A percentile compares a stretch with the other conserved stretches of the same genome.
Evolutionary conservation across 345 rosid species (phyloP).

Genomic region (Pugionium cornutum): DNA sequence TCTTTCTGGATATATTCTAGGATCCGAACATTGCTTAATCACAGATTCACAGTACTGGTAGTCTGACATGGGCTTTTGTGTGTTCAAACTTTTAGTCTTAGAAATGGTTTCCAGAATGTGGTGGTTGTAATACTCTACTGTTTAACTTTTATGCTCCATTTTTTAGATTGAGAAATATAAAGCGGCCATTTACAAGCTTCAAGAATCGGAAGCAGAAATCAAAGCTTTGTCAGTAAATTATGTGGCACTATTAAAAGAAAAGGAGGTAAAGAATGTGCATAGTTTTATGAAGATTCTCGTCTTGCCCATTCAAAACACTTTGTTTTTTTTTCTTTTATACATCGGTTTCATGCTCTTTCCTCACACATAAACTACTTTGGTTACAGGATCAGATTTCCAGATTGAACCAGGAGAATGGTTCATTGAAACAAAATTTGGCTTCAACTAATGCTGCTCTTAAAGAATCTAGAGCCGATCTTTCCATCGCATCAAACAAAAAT

Average conservation of each 20-base stretch:
- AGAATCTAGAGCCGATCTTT: constrained; percentile 52
- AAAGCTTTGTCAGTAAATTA: constrained; percentile 90
- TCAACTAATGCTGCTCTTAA: constrained; percentile 55
- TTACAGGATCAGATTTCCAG: constrained; percentile 72
- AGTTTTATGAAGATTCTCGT: background rate
- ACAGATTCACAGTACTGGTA: background rate
- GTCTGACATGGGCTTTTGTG: constrained; percentile 10
- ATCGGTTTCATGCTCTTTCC: constrained; percentile 13
- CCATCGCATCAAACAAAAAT: constrained; percentile 48
- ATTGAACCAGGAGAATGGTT: constrained; percentile 82
- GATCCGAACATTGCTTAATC: background rate
- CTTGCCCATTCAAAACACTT: background rate
- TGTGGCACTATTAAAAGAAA: constrained; percentile 86
- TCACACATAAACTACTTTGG: constrained; percentile 14
- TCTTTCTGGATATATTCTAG: background rate
- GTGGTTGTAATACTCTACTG: background rate
- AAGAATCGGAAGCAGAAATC: constrained; percentile 80
- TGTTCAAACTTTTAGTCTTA: constrained; percentile 20
- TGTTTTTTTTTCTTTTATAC: background rate
- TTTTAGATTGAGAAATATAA: constrained; percentile 70
- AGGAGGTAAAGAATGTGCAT: constrained; percentile 58
- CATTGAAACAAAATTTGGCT: constrained; percentile 67
- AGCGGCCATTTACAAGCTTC: constrained; percentile 76
- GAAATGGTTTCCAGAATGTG: background rate
- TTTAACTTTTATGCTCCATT: background rate